These are phyloP conservation scores for Syzygium aromaticum DNA, from an alignment of 345 rosid genomes.

Conservation along the genomic window DNA sequence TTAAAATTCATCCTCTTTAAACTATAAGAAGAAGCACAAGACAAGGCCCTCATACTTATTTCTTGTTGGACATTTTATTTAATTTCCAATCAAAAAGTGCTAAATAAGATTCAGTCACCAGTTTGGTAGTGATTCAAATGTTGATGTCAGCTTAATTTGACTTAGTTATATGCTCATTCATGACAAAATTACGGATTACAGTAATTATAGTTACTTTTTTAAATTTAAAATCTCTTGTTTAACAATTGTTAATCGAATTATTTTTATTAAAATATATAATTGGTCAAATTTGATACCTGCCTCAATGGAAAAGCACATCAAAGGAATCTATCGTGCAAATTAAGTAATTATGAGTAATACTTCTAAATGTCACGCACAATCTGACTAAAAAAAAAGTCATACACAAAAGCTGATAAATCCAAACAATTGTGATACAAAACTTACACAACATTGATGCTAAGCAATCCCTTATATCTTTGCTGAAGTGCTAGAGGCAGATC, in stretches of 20 bases:
- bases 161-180: no score
- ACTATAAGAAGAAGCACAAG: background rate
- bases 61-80: no score
- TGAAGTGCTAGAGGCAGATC: slow-evolving; percentile 52
- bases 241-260: background rate
- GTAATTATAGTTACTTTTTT: no score
- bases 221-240: no score
- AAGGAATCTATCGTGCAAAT: background rate
- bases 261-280: background rate
- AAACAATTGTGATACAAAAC: background rate
- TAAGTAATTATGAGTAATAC: background rate
- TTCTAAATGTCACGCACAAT: background rate
- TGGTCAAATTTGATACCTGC: background rate
- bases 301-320: background rate
- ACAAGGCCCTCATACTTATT: background rate
- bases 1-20: background rate
- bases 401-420: background rate
- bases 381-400: background rate
- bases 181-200: no score
- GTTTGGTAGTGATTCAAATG: no score
- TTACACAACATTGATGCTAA: slow-evolving; percentile 28
- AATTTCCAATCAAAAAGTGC: no score
- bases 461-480: slow-evolving; percentile 26
- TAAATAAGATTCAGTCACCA: no score
- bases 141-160: no score